Conservation (phyloP, 2,329 filamentous ascomycete species). For the Venturia aucupariae region DNA sequence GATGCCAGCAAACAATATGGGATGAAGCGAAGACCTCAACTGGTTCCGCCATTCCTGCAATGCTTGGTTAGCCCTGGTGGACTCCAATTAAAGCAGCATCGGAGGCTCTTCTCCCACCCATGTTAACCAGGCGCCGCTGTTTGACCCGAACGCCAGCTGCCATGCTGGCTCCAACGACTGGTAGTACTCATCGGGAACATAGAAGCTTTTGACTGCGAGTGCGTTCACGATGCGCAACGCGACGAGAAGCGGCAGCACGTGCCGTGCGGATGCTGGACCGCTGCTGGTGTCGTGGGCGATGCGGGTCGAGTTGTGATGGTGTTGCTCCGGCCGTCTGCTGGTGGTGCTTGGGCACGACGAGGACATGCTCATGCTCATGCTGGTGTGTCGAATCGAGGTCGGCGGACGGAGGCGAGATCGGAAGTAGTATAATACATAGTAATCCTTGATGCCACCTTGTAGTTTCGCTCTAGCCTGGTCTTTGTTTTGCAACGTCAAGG, state of each 20-base stretch:
- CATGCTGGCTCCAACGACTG: slow-evolving; percentile 93
- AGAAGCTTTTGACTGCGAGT: slow-evolving; percentile 74
- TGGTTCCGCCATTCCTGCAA: slow-evolving; percentile 82
- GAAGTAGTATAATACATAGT: background rate
- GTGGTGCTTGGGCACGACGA: background rate
- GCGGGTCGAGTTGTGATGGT: background rate
- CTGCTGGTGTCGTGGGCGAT: background rate
- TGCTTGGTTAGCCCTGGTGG: slow-evolving; percentile 14
- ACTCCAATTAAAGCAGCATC: slow-evolving; percentile 1
- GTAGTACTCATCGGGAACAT: slow-evolving; percentile 97
- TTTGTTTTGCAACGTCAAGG: background rate
- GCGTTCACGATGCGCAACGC: slow-evolving; percentile 72
- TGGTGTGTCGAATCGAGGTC: slow-evolving; percentile 3
- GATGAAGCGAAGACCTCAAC: slow-evolving; percentile 83
- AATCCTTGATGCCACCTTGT: background rate
- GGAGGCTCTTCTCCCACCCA: slow-evolving; percentile 56
- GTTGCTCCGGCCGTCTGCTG: background rate
- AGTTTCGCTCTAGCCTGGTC: background rate
- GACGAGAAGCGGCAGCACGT: slow-evolving; percentile 35
- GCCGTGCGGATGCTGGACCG: background rate
- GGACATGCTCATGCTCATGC: background rate
- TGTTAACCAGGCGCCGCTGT: slow-evolving; percentile 82
- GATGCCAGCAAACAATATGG: slow-evolving; percentile 68
- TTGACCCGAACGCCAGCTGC: slow-evolving; percentile 61
- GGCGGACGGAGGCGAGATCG: background rate